A percentile compares a stretch with the other conserved stretches of the same genome.
Conservation (phyloP, 805 yeast species). For the Saccharomycopsis amapae region DNA sequence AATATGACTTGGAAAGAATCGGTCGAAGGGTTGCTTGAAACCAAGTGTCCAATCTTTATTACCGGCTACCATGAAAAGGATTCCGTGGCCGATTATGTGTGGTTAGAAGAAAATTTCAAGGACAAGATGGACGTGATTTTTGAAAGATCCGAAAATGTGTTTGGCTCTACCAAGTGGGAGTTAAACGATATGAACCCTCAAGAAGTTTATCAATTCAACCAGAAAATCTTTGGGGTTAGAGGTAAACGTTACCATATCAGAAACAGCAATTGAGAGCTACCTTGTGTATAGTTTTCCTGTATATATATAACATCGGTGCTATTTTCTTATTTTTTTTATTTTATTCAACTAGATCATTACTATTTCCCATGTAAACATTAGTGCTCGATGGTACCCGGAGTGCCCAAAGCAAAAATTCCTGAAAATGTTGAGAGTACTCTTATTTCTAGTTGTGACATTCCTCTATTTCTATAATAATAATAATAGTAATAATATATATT, state of each 20-base stretch:
- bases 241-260: conserved; percentile 83
- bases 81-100: conserved; percentile 56
- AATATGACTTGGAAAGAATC: conserved; percentile 88
- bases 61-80: conserved; percentile 86
- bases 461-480: too few relatives aligned
- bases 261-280: neutral
- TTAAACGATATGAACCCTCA: conserved; percentile 88
- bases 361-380: too few relatives aligned
- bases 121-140: conserved; percentile 78
- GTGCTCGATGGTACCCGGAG: too few relatives aligned
- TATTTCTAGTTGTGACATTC: too few relatives aligned
- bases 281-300: neutral
- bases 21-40: conserved; percentile 78
- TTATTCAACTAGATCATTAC: too few relatives aligned
- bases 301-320: too few relatives aligned
- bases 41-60: conserved; percentile 86
- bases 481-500: too few relatives aligned
- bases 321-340: too few relatives aligned
- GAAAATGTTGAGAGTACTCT: too few relatives aligned
- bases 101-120: conserved; percentile 58
- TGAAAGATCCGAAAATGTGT: conserved; percentile 64
- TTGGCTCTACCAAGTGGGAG: conserved; percentile 90
- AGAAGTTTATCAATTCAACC: conserved; percentile 88
- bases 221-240: conserved; percentile 82
- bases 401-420: too few relatives aligned